These are phyloP conservation scores for Pichia scutulata DNA, from an alignment of 805 yeast genomes.

Conservation along the genomic window DNA sequence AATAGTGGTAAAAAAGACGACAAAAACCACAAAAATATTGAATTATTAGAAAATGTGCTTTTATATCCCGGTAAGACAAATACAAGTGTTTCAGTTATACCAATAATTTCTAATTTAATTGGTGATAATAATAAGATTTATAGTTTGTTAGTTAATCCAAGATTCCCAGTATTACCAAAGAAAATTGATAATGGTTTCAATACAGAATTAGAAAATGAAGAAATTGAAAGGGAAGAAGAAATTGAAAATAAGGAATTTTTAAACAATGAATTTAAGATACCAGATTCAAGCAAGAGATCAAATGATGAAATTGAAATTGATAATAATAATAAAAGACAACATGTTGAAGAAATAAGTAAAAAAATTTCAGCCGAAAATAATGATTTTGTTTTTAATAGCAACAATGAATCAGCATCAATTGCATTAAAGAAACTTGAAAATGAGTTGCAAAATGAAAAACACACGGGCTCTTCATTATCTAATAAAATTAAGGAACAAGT, in stretches of 20 bases:
- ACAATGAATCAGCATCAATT: constrained; percentile 2
- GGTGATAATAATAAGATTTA: constrained; percentile 40
- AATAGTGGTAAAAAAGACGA: constrained; percentile 22
- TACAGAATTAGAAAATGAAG: constrained; percentile 12
- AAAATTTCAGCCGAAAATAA: constrained; percentile 8
- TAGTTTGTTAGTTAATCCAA: constrained; percentile 63
- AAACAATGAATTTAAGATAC: background rate
- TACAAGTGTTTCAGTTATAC: constrained; percentile 51
- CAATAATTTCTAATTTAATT: constrained; percentile 54
- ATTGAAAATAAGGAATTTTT: background rate
- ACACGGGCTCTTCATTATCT: constrained; percentile 1
- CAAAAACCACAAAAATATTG: constrained; percentile 32
- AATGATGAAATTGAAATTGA: constrained; percentile 8
- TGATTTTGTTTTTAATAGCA: constrained; percentile 14
- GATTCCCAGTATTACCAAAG: constrained; percentile 48
- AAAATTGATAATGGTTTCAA: background rate
- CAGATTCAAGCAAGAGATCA: constrained; percentile 8
- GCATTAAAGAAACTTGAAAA: background rate
- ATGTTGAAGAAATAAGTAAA: constrained; percentile 4
- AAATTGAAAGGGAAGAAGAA: constrained; percentile 12
- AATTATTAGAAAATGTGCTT: constrained; percentile 48
- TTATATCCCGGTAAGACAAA: constrained; percentile 59
- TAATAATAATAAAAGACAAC: constrained; percentile 12
- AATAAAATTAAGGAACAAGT: constrained; percentile 8
- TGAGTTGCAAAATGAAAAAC: background rate